A percentile compares a stretch with the other conserved stretches of the same genome.
Evolutionary conservation across 2,329 filamentous ascomycete species (phyloP).

Genomic region (Cadophora gregata): DNA sequence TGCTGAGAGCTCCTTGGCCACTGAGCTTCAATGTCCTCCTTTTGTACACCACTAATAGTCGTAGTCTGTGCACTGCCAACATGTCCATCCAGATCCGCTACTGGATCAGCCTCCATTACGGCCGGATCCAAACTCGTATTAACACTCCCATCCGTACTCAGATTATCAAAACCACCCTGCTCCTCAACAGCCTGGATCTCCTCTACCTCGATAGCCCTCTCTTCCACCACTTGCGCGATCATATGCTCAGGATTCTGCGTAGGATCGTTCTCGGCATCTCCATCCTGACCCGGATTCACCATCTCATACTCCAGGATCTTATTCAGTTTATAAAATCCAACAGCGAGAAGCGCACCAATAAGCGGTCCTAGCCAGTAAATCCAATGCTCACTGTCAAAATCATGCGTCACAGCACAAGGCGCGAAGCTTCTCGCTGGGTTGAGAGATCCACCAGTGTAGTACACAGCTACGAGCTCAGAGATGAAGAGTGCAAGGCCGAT

Average conservation of each 20-base stretch:
- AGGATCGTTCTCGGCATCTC: conserved; percentile 51
- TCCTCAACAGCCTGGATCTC: conserved; percentile 23
- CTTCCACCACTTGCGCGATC: conserved; percentile 19
- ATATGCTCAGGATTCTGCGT: conserved; percentile 46
- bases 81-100: conserved; percentile 18
- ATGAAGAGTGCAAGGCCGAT: conserved; percentile 56
- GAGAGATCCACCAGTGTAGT: conserved; percentile 53
- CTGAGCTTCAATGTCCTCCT: conserved; percentile 18
- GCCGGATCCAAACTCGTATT: conserved; percentile 1
- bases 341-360: conserved; percentile 56
- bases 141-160: conserved; percentile 16
- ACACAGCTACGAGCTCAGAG: conserved; percentile 49
- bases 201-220: conserved; percentile 20
- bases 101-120: conserved; percentile 13
- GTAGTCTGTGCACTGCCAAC: neutral
- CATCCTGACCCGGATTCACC: conserved; percentile 55
- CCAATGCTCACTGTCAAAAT: conserved; percentile 54
- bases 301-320: conserved; percentile 59
- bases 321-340: conserved; percentile 55
- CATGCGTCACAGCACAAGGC: conserved; percentile 51
- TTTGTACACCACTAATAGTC: neutral
- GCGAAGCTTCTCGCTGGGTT: conserved; percentile 55
- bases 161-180: conserved; percentile 21
- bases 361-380: conserved; percentile 58
- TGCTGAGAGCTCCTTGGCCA: conserved; percentile 11